Evolutionary conservation across 208 protist species (phyloP).

Genomic region (Wallacemonas sp.): DNA sequence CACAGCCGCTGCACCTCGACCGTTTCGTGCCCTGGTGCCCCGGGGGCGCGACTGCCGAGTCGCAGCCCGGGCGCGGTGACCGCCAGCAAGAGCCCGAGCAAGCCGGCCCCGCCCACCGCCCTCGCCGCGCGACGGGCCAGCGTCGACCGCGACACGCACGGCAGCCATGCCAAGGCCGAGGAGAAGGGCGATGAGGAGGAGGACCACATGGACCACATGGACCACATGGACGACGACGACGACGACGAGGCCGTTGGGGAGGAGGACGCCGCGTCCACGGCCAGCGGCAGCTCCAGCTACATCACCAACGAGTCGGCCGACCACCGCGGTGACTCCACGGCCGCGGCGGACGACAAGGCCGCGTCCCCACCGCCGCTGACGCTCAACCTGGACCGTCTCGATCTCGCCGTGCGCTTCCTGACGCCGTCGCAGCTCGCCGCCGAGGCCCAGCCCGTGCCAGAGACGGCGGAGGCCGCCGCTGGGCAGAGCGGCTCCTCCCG

Average conservation of each 20-base stretch:
- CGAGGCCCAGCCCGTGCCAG: background rate
- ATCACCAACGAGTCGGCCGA: constrained; percentile 1
- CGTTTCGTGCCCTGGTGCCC: background rate
- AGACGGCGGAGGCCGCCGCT: constrained; percentile 5
- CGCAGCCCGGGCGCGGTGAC: background rate
- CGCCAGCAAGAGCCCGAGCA: background rate
- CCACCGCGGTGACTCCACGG: background rate
- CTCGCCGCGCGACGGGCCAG: too few species aligned
- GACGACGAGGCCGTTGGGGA: too few species aligned
- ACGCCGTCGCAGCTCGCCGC: background rate
- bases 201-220: too few species aligned
- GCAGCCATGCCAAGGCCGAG: background rate
- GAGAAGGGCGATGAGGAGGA: background rate
- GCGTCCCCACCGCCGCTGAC: background rate
- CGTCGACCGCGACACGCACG: background rate
- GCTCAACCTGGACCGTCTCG: constrained; percentile 21
- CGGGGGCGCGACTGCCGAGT: background rate
- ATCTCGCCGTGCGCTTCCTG: constrained; percentile 21
- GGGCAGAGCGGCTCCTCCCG: background rate
- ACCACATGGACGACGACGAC: too few species aligned
- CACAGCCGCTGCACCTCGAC: constrained; percentile 7
- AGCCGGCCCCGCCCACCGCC: background rate
- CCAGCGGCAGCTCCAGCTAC: constrained; percentile 12
- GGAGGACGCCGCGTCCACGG: background rate
- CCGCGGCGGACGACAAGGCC: background rate